Percentiles rank a stretch among this genome's conserved stretches.
phyloP scores from a whole-genome alignment of 1,139 yeast species.

The Suhomyces chickasaworum region DNA sequence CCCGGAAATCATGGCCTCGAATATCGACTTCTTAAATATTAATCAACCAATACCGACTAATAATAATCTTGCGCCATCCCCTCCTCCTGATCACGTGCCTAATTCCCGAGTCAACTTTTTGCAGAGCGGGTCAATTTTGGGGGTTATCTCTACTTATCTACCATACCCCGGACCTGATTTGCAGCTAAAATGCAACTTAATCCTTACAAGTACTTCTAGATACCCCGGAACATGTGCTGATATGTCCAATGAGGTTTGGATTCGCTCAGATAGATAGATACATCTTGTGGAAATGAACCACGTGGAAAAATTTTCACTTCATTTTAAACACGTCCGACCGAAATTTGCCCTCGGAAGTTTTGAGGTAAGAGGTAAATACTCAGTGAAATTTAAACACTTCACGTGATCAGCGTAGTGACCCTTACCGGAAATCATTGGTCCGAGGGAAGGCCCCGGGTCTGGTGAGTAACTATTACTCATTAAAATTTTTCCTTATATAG shows the following conservation, averaged over 20 bases:
- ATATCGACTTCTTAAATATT: no score
- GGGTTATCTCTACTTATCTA: slow-evolving; percentile 13
- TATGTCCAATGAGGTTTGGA: not conserved
- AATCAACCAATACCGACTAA: no score
- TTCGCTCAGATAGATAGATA: not conserved
- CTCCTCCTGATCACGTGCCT: slow-evolving; percentile 3
- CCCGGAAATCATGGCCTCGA: no score
- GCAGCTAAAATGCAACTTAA: slow-evolving; percentile 2
- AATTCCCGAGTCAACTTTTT: slow-evolving; percentile 10
- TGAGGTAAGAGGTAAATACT: not conserved
- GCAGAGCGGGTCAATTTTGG: slow-evolving; percentile 10
- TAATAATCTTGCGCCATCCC: slow-evolving; percentile 5
- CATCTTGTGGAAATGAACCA: not conserved
- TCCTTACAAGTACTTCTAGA: not conserved
- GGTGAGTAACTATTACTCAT: slow-evolving; percentile 13
- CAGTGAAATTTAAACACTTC: slow-evolving; percentile 5
- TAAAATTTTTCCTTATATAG: slow-evolving; percentile 13
- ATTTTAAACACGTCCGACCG: not conserved
- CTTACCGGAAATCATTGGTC: slow-evolving; percentile 3
- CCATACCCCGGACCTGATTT: slow-evolving; percentile 6
- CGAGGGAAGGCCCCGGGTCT: no score
- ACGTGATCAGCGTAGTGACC: slow-evolving; percentile 8
- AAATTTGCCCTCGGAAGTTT: slow-evolving; percentile 7
- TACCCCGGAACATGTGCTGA: not conserved
- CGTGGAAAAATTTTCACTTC: slow-evolving; percentile 10